Evolutionary conservation across 2,329 filamentous ascomycete species (phyloP), one percentile per base, ranked within the genome.

Genomic region (Fusarium duplospermum): DNA sequence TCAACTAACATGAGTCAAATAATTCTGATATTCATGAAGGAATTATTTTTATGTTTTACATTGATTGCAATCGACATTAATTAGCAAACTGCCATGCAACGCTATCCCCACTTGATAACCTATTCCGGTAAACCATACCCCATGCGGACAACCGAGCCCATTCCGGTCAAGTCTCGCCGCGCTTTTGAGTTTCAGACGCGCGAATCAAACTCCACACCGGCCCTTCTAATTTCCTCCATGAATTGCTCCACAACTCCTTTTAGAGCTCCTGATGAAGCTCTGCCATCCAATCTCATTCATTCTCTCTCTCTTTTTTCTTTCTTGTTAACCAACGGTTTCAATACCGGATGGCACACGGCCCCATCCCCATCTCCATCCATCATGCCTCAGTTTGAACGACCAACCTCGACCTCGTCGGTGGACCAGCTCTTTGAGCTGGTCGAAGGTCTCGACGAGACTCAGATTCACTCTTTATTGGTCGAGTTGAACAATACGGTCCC

Each of bases 371-470:
- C 45, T 61, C 18, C 54, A 27, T 24, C 50, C 57, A 40, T 52
- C 24, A 52, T 52, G 47, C 24, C 47, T 52, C 47, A 47, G 42
- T 47, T 47, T 47, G 42, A 47, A 47, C 66, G 54, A 35, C 66
- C 40, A 9, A 18, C 29, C 7, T 66, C 66, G 42, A 50, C 29
- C 13, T 64, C 66, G 38, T 76, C 73, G 67, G 73, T 76, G 42
- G 73, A 76, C 68, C 73, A 76, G 69, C 73, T 76, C 36, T 76
- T 72, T 4, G 73, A 76, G 69, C 36, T 76, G 58, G 71, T 76
- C 22, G 68, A 76, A 1, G 74, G 71, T 18, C 74, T 76, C 13
- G 74, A 76, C 45, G 74, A 76, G 10, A 27, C 56, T 6, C 74
- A 76, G 66, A 76, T 76, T 57, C 69, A 76, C 64, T 60, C 73